Base-by-base conservation (phyloP, 2,329 filamentous ascomycete genomes). In the Talaromyces sp. region DNA sequence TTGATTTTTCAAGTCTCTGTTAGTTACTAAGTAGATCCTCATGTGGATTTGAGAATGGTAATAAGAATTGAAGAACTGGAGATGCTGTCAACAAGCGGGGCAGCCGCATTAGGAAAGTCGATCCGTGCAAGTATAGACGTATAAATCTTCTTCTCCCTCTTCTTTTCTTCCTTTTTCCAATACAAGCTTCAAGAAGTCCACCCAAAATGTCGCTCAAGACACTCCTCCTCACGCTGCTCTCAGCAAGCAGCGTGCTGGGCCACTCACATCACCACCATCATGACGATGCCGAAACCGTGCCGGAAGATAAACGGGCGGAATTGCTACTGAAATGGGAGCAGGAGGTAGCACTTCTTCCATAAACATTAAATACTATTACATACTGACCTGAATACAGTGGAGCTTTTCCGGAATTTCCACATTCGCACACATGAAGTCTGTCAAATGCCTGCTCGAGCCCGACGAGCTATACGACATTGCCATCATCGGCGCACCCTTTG, bases 371-470 rank as follows among this genome's bases (percentile, higher is more conserved):
- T n/a, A n/a, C n/a, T n/a, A n/a, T n/a, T n/a, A n/a, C n/a, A 56
- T 26, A 5, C 32, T 50, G n/a, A 38, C 32, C 29, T 19, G 10
- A 1, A 17, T 21, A 1, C 56, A 84, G 81, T 84, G 85, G 85
- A 81, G 80, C 1, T 94, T 91, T 72, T 82, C 83, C 29, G 90
- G 90, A 61, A 89, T 94, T 64, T 86, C 86, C 57, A 86, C 86
- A 38, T 92, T 91, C 73, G 89, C 88, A 43, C 89, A 91, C 68
- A 79, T 91, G 31, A 80, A 84, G 66, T 80, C 90, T 65, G 80
- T 84, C 64, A 89, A 87, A 69, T 91, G 88, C 67, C 79, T 91
- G 38, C 84, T 85, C n/a, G 82, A 82, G 53, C 87, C 87, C 0
- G 77, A 81, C 27, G 82, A 85, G 69, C 75, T 76, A 14, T 91